Evolutionary conservation across 257 asterid genomes (phyloP).

Genomic region (Cordia subcordata): DNA sequence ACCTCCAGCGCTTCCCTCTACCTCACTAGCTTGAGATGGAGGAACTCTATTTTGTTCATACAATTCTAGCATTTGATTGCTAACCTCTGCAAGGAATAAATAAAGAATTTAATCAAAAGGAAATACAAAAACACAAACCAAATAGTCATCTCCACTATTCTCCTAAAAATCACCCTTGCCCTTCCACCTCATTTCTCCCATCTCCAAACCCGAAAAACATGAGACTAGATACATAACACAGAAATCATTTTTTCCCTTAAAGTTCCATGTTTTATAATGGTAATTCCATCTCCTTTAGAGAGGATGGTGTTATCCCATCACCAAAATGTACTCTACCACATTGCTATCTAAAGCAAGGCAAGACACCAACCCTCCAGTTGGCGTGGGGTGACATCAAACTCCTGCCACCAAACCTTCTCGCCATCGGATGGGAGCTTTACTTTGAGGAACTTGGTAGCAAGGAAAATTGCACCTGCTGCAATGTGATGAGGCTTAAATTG

Average conservation of each 20-base stretch:
- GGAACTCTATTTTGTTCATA: constrained; percentile 24
- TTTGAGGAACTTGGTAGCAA: constrained; percentile 98
- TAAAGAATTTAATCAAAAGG: constrained; percentile 4
- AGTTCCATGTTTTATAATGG: neutral
- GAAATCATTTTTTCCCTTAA: no score
- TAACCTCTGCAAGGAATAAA: constrained; percentile 19
- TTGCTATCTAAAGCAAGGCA: neutral
- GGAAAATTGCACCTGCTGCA: constrained; percentile 99
- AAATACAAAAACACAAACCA: neutral
- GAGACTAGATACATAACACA: no score
- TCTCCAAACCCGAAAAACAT: no score
- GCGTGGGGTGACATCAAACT: constrained; percentile 98
- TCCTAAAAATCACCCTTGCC: no score
- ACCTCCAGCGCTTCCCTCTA: constrained; percentile 21
- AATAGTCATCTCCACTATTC: neutral
- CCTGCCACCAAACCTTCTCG: constrained; percentile 99
- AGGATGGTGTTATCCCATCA: neutral
- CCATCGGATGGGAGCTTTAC: constrained; percentile 96
- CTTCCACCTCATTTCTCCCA: no score
- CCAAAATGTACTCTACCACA: neutral
- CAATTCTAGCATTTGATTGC: constrained; percentile 25
- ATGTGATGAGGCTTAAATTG: constrained; percentile 99
- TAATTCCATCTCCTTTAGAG: neutral
- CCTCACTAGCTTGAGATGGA: constrained; percentile 23
- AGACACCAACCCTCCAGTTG: constrained; percentile 30